phyloP scores from a whole-genome alignment of 2,329 filamentous ascomycete species.

The Lasiodiplodia gonubiensis region DNA sequence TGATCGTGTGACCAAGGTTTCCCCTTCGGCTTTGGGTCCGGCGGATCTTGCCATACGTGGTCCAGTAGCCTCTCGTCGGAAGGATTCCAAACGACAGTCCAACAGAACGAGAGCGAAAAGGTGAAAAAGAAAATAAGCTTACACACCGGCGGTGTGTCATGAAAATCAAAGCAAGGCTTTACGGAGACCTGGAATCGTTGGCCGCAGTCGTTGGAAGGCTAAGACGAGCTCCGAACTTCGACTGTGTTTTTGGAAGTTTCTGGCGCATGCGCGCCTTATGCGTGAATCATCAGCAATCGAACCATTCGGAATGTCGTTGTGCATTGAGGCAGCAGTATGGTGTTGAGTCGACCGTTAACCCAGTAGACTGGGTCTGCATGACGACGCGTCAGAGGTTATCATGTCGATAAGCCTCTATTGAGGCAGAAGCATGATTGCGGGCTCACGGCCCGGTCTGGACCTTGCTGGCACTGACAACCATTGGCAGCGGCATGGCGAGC shows the following conservation, averaged over 20 bases:
- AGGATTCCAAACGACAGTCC: not conserved
- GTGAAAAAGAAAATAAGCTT: not conserved
- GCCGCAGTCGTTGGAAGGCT: not conserved
- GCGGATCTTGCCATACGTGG: conserved; percentile 13
- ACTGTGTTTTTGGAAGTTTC: not conserved
- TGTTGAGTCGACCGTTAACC: conserved; percentile 13
- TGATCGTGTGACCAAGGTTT: conserved; percentile 18
- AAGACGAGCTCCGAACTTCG: not conserved
- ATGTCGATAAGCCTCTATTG: not conserved
- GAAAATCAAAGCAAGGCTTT: not conserved
- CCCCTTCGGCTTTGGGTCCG: not conserved
- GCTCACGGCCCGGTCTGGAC: conserved; percentile 6
- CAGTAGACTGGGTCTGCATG: not conserved
- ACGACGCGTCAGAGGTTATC: conserved; percentile 4
- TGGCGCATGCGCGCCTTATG: not conserved
- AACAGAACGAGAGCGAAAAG: not conserved
- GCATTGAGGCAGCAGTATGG: not conserved
- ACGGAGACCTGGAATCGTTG: not conserved
- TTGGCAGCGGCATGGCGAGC: not conserved
- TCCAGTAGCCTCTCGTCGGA: not conserved
- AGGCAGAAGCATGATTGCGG: not conserved
- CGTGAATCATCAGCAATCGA: not conserved
- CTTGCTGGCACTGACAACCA: conserved; percentile 4
- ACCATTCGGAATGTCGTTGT: not conserved
- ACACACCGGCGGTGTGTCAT: not conserved